Evolutionary conservation across 192 early-diverging fungal genomes (phyloP), one percentile per base, ranked within the genome.

Genomic region (Phycomyces blakesleeanus): DNA sequence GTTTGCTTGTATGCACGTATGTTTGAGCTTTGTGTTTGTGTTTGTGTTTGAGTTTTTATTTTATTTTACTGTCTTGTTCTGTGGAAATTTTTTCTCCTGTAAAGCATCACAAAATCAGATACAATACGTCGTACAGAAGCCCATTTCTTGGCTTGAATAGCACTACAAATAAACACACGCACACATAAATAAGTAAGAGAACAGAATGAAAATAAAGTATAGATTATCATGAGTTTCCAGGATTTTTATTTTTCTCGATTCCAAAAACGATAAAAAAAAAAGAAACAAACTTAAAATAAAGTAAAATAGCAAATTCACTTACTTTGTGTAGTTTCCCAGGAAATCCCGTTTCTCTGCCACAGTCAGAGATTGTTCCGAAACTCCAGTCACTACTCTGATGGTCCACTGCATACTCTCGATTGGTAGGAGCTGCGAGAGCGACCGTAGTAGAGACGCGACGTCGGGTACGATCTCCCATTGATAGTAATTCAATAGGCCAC

Each of bases 401-500:
- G 83, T 71, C 78, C 80, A 84, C 52, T 74, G 52, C 22, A 56
- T 49, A 38, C 75, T 64, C 21, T 85, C 76, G 9, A 65, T 61
- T 15, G 80, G 82, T 0, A 75, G 70, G 14, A 81, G 64, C 63
- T 80, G 74, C 0, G 66, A 44, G 54, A 83, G 27, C 0, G 57
- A 57, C 62, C 70, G 77, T 54, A 85, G 62, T 38, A 78, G 55
- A 22, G 63, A 66, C 12, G 78, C 81, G 7, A 81, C 81, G 39
- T 88, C 85, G 1, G 44, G 55, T n/a, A 83, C 51, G 15, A 86
- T 55, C 25, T 83, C 83, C 50, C 77, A 64, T 0, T 82, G 80
- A 66, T 85, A 85, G 11, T 55, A 71, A 50, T 75, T 72, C 5
- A 84, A 67, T 20, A 88, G 39, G 4, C 86, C 88, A 38, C 80